phyloP scores from a whole-genome alignment of 345 rosid species.

The Euphorbia pulcherrima region DNA sequence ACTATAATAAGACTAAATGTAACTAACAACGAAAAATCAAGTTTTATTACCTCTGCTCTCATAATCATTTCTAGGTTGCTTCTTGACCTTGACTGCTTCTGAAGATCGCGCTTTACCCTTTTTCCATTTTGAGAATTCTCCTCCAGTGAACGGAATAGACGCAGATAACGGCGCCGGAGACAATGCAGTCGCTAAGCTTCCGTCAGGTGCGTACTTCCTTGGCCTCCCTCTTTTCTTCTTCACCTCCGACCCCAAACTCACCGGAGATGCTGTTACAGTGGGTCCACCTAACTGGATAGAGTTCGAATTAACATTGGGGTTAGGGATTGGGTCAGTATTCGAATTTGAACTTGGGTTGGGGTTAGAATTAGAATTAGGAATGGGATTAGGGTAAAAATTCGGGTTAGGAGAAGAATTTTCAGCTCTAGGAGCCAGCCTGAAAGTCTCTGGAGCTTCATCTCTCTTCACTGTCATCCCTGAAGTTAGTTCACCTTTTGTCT shows the following conservation, averaged over 20 bases:
- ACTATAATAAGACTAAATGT: constrained; percentile 22
- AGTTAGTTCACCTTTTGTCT: constrained; percentile 48
- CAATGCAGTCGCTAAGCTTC: constrained; percentile 43
- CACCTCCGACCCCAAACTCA: constrained; percentile 28
- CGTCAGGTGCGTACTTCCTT: constrained; percentile 75
- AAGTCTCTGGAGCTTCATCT: constrained; percentile 50
- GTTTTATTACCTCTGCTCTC: constrained; percentile 49
- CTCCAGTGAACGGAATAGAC: constrained; percentile 65
- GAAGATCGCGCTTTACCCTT: constrained; percentile 51
- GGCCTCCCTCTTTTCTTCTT: constrained; percentile 96
- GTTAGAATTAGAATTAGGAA: not conserved
- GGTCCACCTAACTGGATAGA: constrained; percentile 14
- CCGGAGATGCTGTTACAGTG: constrained; percentile 20
- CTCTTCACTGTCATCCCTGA: constrained; percentile 39
- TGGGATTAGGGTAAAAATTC: constrained; percentile 21
- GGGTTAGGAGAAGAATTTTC: constrained; percentile 39
- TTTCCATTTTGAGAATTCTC: constrained; percentile 49
- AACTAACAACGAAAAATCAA: constrained; percentile 4
- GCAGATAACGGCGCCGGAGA: constrained; percentile 94
- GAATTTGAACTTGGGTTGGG: constrained; percentile 14
- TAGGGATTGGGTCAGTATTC: constrained; percentile 8
- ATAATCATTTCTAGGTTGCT: constrained; percentile 46
- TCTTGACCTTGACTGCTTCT: constrained; percentile 46
- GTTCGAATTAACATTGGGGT: constrained; percentile 5
- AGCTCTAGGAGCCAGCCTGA: constrained; percentile 43